phyloP scores from a whole-genome alignment of 768 basidiomycete species.

The Russula sp. region DNA sequence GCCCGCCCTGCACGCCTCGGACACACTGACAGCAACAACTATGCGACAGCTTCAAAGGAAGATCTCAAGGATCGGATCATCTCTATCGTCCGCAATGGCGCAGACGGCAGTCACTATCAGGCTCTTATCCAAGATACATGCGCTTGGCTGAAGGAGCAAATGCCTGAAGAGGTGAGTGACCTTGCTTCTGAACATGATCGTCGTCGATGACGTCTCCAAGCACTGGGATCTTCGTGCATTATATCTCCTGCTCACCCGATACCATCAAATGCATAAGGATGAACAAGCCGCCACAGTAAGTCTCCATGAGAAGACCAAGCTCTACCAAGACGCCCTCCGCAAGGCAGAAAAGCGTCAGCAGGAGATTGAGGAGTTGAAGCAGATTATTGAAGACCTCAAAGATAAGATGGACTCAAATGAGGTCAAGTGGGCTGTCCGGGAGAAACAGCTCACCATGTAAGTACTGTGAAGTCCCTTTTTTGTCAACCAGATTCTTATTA shows the following conservation, averaged over 20 bases:
- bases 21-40: not conserved
- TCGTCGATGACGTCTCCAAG: not conserved
- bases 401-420: constrained; percentile 15
- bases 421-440: constrained; percentile 11
- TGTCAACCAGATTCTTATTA: not conserved
- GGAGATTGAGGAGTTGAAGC: constrained; percentile 7
- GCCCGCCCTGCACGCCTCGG: constrained; percentile 4
- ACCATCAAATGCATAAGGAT: constrained; percentile 23
- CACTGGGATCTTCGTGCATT: constrained; percentile 23
- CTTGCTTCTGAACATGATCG: not conserved
- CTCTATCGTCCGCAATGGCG: constrained; percentile 20
- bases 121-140: constrained; percentile 18
- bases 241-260: constrained; percentile 20
- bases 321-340: constrained; percentile 18
- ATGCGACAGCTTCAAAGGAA: constrained; percentile 3
- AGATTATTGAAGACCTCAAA: constrained; percentile 11
- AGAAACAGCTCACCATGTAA: constrained; percentile 15
- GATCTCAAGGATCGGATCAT: constrained; percentile 18
- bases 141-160: constrained; percentile 20
- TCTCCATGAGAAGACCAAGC: constrained; percentile 16
- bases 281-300: constrained; percentile 17
- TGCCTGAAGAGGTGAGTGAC: constrained; percentile 18
- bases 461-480: not conserved
- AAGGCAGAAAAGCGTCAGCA: constrained; percentile 9
- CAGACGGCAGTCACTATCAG: constrained; percentile 19